These are phyloP conservation scores for Trichoderma sp. DNA, from an alignment of 2,329 filamentous ascomycete species.

Conservation along the genomic window DNA sequence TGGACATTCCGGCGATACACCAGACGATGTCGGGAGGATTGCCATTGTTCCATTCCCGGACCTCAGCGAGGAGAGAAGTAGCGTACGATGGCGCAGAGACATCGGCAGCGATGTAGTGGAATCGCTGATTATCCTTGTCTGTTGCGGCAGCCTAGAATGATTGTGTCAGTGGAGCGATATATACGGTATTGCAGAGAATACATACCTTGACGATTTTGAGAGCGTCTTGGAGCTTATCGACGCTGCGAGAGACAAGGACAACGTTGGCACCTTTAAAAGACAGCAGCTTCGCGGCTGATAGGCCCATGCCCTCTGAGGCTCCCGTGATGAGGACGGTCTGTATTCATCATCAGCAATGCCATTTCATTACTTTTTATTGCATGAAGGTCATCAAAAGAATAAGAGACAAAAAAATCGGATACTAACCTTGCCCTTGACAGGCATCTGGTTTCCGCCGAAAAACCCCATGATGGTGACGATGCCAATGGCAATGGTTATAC, in stretches of 20 bases:
- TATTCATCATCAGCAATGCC: not conserved
- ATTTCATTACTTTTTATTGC: constrained; percentile 1
- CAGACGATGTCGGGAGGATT: constrained; percentile 81
- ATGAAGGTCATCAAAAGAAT: not conserved
- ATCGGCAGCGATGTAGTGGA: constrained; percentile 83
- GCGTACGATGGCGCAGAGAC: constrained; percentile 73
- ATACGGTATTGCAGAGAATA: constrained; percentile 39
- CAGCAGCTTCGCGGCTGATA: constrained; percentile 72
- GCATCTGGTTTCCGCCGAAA: constrained; percentile 74
- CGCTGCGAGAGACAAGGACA: constrained; percentile 80
- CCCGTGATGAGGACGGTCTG: constrained; percentile 90
- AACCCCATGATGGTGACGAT: constrained; percentile 62
- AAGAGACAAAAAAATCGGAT: not conserved
- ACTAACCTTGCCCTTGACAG: constrained; percentile 79
- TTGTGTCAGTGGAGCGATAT: not conserved
- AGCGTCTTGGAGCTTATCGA: constrained; percentile 72
- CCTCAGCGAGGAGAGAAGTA: constrained; percentile 69
- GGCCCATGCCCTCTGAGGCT: constrained; percentile 90
- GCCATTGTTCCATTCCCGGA: constrained; percentile 77
- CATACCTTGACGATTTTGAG: constrained; percentile 68
- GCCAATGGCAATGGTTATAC: constrained; percentile 43
- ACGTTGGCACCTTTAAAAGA: constrained; percentile 83
- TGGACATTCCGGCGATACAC: constrained; percentile 79
- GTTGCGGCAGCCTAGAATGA: constrained; percentile 63
- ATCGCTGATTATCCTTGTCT: constrained; percentile 70